Evolutionary conservation across 805 yeast genomes (phyloP), one percentile per base, ranked within the genome.

Genomic region (Saccharomycopsis fodiens): DNA sequence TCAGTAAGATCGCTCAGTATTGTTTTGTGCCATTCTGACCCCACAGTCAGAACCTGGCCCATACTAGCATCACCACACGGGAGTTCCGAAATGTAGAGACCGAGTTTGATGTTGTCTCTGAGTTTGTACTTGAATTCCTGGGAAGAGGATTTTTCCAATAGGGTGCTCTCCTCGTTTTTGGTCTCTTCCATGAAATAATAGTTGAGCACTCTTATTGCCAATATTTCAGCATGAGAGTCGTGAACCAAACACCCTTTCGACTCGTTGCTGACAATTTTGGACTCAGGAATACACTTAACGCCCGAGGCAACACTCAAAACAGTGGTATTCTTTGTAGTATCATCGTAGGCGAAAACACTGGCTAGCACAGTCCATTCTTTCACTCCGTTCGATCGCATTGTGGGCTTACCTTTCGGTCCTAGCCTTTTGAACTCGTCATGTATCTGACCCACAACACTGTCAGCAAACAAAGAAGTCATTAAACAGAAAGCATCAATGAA

Each of bases 31-130:
- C 20, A 15, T 32, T n/a, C n/a, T n/a, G n/a, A n/a, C n/a, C n/a
- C n/a, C n/a, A 8, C 37, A 34, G 21, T 8, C 21, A 34, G 30
- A 12, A 65, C 46, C 2, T 61, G 53, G 25, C 70, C 71, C 77
- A 87, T 74, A 4, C 94, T 82, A 0, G 85, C 79, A 59, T 89
- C 97, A 1, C 97, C 97, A 65, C 97, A 89, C 0, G 97, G 97
- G 0, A 81, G 68, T 51, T 84, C 93, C 8, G 89, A 77, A 4
- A 84, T 65, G 50, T 76, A 81, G 52, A 87, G 58, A 0, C 79
- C 81, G 45, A 87, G 60, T 41, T 67, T 57, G 38, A 74, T 59
- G 2, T 62, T 65, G 0, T 52, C 42, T 36, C 62, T 71, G 41
- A 76, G 42, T 21, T 32, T 48, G 48, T 55, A 77, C 32, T 46